A percentile compares a stretch with the other conserved stretches of the same genome.
Conservation (phyloP, 805 yeast species). For the Kuraishia hungarica region DNA sequence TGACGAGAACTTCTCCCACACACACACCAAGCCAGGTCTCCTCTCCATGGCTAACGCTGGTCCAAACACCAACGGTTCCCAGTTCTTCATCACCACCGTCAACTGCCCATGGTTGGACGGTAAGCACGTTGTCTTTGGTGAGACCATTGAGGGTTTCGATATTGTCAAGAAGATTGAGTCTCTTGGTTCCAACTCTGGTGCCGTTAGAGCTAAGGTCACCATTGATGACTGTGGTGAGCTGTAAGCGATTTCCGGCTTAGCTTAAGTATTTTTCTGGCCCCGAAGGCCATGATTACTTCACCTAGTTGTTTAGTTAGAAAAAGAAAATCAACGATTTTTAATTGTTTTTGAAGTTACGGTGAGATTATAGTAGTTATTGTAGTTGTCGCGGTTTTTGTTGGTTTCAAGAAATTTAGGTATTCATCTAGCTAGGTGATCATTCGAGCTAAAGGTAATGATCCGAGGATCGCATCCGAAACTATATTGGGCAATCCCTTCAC, state of each 20-base stretch:
- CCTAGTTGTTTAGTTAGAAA: not conserved
- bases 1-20: slow-evolving; percentile 68
- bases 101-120: slow-evolving; percentile 87
- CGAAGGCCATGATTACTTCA: not conserved
- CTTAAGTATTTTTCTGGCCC: not conserved
- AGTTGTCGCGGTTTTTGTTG: no score
- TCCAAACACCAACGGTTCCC: slow-evolving; percentile 97
- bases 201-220: slow-evolving; percentile 37
- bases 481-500: no score
- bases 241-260: slow-evolving; percentile 21
- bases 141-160: slow-evolving; percentile 78
- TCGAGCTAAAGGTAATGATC: no score
- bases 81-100: slow-evolving; percentile 91
- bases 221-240: slow-evolving; percentile 53
- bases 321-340: not conserved
- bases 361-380: no score
- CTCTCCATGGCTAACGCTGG: slow-evolving; percentile 98
- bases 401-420: no score
- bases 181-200: slow-evolving; percentile 41
- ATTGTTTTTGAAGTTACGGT: not conserved
- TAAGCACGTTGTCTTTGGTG: slow-evolving; percentile 93
- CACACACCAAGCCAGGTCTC: slow-evolving; percentile 72
- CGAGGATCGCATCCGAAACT: no score
- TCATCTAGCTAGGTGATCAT: no score
- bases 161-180: slow-evolving; percentile 79